phyloP scores from a whole-genome alignment of 2,329 filamentous ascomycete genomes.

The Fusarium sp. region DNA sequence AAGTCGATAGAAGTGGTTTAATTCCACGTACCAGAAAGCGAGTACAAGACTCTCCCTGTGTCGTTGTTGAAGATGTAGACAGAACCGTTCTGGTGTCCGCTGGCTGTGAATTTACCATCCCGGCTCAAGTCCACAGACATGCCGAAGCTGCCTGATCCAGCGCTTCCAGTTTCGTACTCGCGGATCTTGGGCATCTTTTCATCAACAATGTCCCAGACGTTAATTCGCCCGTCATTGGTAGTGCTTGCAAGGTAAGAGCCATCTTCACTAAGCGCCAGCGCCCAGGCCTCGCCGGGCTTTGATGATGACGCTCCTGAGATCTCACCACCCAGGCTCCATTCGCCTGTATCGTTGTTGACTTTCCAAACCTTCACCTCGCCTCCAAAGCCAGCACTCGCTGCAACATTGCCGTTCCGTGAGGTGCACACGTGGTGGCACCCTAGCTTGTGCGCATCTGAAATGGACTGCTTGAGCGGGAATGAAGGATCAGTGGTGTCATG shows the following conservation, averaged over 20 bases:
- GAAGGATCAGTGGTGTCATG: slow-evolving; percentile 78
- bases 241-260: slow-evolving; percentile 88
- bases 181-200: slow-evolving; percentile 72
- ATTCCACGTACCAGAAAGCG: slow-evolving; percentile 74
- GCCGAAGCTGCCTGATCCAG: slow-evolving; percentile 86
- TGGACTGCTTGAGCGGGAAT: slow-evolving; percentile 82
- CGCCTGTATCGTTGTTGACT: slow-evolving; percentile 65
- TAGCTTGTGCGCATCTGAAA: slow-evolving; percentile 83
- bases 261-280: slow-evolving; percentile 84
- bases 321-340: slow-evolving; percentile 60
- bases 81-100: slow-evolving; percentile 90
- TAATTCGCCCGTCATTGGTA: slow-evolving; percentile 87
- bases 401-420: slow-evolving; percentile 73
- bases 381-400: slow-evolving; percentile 87
- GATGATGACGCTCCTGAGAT: slow-evolving; percentile 59
- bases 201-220: slow-evolving; percentile 81
- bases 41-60: slow-evolving; percentile 85
- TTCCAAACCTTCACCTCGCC: slow-evolving; percentile 90
- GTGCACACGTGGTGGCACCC: slow-evolving; percentile 91
- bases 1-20: background rate
- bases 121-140: slow-evolving; percentile 83
- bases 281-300: slow-evolving; percentile 83
- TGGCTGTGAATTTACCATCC: slow-evolving; percentile 88
- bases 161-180: slow-evolving; percentile 81
- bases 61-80: slow-evolving; percentile 97